Base-by-base conservation (phyloP, 2,329 filamentous ascomycete species). In the Domatiomyces catenatus region DNA sequence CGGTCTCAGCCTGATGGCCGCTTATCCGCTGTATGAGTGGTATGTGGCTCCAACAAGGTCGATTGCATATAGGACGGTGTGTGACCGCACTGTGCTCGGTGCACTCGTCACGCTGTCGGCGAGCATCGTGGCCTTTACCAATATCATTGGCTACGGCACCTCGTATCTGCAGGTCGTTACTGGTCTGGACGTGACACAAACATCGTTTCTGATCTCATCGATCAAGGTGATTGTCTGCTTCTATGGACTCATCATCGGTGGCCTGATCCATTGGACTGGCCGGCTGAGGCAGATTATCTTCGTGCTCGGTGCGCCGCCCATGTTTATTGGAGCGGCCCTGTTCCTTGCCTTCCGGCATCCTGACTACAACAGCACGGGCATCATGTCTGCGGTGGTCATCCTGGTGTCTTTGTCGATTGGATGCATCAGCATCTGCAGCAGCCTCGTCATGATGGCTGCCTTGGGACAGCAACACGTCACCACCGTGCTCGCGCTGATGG, bases 401-500 rank as follows among this genome's bases (percentile, higher is more conserved):
- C 67, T 77, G 56, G 71, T 75, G 51, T 72, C 73, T 19, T 62
- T 75, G 52, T 68, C 68, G n/a, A 73, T 72, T 12, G 70, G 70
- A 51, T 70, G 71, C 28, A 65, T 75, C 15, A 69, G 75, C 42
- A 68, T 76, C 55, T 68, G 68, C 54, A 66, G 74, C 57, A 72
- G 80, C 57, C 70, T 80, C 48, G 73, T 76, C 8, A 70, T 79
- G 39, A 73, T 80, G 60, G 69, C 73, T 1, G 69, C 71, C 3
- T 71, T 72, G 10, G 67, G 67, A 43, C 75, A 77, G 51, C 67
- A 73, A 51, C 67, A 76, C 50, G 64, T 77, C 17, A 73, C 75
- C 12, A 59, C 62, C 42, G 53, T 65, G 19, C 42, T 66, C 77
- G 53, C 55, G 17, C 44, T 63, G 6, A 50, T 64, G 18, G 55